phyloP scores from a whole-genome alignment of 306 rosid genomes.

The Prunus padus region DNA sequence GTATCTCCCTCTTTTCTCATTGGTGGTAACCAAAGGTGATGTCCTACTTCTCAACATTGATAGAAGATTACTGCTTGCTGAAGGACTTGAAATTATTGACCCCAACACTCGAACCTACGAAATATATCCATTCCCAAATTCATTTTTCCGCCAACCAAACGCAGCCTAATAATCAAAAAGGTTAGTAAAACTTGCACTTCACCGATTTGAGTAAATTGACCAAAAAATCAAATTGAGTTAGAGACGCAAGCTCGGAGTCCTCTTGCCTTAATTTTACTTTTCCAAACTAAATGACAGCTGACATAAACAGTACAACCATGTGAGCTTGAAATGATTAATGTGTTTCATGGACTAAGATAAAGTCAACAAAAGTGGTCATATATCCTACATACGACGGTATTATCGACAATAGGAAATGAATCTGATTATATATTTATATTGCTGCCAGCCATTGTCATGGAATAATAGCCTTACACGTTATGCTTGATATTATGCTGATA shows the following conservation, averaged over 20 bases:
- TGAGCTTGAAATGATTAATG: neutral
- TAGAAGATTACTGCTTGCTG: no score
- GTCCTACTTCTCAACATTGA: no score
- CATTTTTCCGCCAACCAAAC: no score
- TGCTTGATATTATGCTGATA: neutral
- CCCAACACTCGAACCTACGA: no score
- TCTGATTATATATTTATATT: neutral
- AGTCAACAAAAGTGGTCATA: slow-evolving; percentile 1
- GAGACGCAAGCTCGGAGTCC: neutral
- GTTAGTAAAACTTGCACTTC: no score
- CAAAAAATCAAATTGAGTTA: no score
- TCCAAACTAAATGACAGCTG: neutral
- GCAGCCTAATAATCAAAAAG: no score
- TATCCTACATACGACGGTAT: neutral
- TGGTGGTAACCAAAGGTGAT: no score
- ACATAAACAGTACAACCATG: neutral
- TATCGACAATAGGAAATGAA: neutral
- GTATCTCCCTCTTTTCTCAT: no score
- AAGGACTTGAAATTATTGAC: no score
- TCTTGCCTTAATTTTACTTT: neutral
- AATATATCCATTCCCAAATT: no score
- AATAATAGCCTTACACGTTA: neutral
- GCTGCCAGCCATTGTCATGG: neutral
- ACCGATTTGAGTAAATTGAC: no score
- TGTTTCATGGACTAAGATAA: neutral